Percentiles rank a stretch among this genome's conserved stretches.
Evolutionary conservation across 345 rosid genomes (phyloP).

Genomic region (Eutrema yunnanense): DNA sequence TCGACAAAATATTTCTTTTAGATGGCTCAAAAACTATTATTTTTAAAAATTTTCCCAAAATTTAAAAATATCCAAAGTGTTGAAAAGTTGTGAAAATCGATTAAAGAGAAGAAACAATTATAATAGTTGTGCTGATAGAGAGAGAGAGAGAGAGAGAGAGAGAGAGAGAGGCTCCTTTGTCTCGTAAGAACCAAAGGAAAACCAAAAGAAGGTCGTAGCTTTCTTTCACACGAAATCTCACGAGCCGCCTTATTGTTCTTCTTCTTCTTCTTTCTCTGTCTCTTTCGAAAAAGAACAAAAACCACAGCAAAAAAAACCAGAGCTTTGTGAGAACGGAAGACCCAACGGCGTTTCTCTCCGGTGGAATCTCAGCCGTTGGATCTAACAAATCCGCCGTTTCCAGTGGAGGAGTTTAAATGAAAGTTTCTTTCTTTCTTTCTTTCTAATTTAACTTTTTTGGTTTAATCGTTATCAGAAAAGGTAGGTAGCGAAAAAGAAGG

Average conservation of each 20-base stretch:
- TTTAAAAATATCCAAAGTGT: not conserved
- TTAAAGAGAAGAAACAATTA: not conserved
- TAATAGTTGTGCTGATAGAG: conserved; percentile 2
- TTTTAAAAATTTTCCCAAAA: not conserved
- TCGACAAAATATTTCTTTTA: conserved; percentile 26
- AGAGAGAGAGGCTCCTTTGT: conserved; percentile 16
- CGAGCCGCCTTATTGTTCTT: conserved; percentile 9
- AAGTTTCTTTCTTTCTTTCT: not conserved
- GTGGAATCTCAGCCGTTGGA: conserved; percentile 16
- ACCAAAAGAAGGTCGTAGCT: conserved; percentile 3
- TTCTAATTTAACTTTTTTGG: not conserved
- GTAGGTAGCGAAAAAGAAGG: conserved; percentile 12
- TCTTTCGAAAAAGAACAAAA: not conserved
- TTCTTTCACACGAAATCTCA: conserved; percentile 25
- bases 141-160: not conserved
- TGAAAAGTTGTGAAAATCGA: conserved; percentile 9
- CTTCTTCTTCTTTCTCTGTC: conserved; percentile 1
- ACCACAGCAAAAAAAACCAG: not conserved
- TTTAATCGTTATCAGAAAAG: conserved; percentile 27
- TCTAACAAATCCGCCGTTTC: not conserved
- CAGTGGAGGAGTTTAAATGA: not conserved
- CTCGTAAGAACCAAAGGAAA: conserved; percentile 11
- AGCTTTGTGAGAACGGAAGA: not conserved
- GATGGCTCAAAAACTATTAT: not conserved
- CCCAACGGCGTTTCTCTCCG: conserved; percentile 14